Conservation (phyloP, 139 green algal species). For the Coccomyxa sp. region DNA sequence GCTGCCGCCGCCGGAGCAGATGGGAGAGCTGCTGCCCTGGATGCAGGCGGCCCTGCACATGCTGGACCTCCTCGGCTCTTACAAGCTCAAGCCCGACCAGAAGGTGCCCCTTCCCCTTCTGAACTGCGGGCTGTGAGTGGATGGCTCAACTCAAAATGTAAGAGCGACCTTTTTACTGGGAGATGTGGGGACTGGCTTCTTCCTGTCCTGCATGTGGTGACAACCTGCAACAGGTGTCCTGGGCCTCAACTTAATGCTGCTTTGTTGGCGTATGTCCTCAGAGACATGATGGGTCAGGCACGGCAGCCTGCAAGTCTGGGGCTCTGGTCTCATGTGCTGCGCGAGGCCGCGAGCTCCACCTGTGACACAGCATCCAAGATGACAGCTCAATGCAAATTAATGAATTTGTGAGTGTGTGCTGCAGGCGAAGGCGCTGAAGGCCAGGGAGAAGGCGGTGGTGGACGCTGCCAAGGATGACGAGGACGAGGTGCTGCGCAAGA, state of each 20-base stretch:
- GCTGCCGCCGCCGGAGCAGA: constrained; percentile 20
- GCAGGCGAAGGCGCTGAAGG: background rate
- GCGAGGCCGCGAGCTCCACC: too few species aligned
- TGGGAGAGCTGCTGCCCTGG: constrained; percentile 10
- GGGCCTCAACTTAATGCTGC: background rate
- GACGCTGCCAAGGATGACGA: background rate
- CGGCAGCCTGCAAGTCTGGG: too few species aligned
- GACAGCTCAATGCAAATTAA: background rate
- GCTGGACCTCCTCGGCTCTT: constrained; percentile 14
- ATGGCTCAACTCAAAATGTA: background rate
- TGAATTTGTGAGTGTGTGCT: background rate
- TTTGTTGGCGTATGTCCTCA: background rate
- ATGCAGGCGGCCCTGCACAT: constrained; percentile 9
- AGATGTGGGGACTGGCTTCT: background rate
- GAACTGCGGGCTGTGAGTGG: background rate
- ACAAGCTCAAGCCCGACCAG: constrained; percentile 9
- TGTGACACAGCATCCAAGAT: too few species aligned
- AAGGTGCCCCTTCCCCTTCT: background rate
- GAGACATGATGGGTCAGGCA: background rate
- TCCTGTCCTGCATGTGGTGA: background rate
- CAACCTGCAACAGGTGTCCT: background rate
- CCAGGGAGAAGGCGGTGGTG: background rate
- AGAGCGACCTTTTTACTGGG: background rate
- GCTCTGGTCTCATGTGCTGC: too few species aligned
- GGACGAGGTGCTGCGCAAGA: background rate